Evolutionary conservation across 2,329 filamentous ascomycete genomes (phyloP).

Genomic region (Claviceps sp.): DNA sequence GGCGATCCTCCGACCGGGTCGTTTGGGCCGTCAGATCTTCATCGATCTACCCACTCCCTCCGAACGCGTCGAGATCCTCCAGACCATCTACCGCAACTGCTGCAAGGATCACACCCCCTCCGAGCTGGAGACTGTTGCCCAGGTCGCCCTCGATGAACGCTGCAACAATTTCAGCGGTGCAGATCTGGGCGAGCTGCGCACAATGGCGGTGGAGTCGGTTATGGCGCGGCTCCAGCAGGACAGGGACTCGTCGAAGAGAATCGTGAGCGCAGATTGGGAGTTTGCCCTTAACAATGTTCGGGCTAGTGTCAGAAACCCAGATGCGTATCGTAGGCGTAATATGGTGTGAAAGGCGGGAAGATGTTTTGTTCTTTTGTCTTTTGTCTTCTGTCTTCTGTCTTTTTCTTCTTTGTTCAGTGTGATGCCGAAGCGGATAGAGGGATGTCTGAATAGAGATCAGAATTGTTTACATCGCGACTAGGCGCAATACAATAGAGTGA

Average conservation of each 20-base stretch:
- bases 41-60: slow-evolving; percentile 69
- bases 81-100: slow-evolving; percentile 45
- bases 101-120: slow-evolving; percentile 25
- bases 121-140: slow-evolving; percentile 40
- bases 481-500: no score
- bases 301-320: slow-evolving; percentile 35
- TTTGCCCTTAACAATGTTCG: slow-evolving; percentile 32
- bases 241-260: slow-evolving; percentile 12
- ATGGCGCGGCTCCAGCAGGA: slow-evolving; percentile 24
- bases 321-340: slow-evolving; percentile 28
- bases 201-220: slow-evolving; percentile 38
- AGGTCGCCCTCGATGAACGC: slow-evolving; percentile 49
- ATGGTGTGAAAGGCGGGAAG: slow-evolving; percentile 11
- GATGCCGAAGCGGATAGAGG: no score
- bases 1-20: slow-evolving; percentile 83
- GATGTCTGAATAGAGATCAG: no score
- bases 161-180: slow-evolving; percentile 69
- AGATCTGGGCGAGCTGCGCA: slow-evolving; percentile 36
- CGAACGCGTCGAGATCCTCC: slow-evolving; percentile 76
- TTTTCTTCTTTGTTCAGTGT: neutral
- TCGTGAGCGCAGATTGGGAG: slow-evolving; percentile 36
- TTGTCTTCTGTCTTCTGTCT: slow-evolving; percentile 7
- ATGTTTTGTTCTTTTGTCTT: slow-evolving; percentile 8
- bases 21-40: slow-evolving; percentile 77
- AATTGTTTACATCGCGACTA: no score